These are phyloP conservation scores for Clonostachys chloroleuca DNA, from an alignment of 2,329 filamentous ascomycete genomes.

Conservation along the genomic window DNA sequence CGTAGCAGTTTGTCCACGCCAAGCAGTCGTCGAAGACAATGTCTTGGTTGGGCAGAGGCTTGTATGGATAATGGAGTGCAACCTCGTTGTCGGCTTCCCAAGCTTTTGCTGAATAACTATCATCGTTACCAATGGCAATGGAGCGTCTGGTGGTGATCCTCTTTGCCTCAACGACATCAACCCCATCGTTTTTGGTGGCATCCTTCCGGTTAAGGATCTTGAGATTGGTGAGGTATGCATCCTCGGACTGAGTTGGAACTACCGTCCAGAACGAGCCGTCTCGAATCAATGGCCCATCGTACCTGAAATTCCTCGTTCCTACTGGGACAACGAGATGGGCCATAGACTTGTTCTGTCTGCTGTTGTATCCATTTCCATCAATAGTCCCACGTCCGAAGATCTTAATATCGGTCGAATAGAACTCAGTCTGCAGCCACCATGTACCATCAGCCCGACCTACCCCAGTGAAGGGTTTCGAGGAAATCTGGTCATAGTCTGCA, in stretches of 20 bases:
- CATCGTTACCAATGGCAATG: conserved; percentile 3
- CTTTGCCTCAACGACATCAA: not conserved
- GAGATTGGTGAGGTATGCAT: conserved; percentile 1
- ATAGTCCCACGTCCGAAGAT: conserved; percentile 1
- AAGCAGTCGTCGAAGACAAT: conserved; percentile 2
- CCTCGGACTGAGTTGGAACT: not conserved
- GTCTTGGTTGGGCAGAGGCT: not conserved
- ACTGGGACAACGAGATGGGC: not conserved
- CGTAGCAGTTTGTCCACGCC: conserved; percentile 1
- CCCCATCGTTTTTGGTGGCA: conserved; percentile 1
- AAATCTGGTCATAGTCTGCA: conserved; percentile 1
- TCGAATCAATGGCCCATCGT: not conserved
- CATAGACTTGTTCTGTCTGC: not conserved
- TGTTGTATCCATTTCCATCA: not conserved
- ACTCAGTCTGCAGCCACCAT: conserved; percentile 2
- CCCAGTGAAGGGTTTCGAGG: not conserved
- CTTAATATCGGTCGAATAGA: conserved; percentile 1
- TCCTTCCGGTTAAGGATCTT: conserved; percentile 1
- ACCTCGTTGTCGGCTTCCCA: not conserved
- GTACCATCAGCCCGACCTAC: not conserved
- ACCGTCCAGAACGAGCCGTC: conserved; percentile 2
- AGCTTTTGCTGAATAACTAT: conserved; percentile 1
- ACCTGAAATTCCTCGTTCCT: not conserved
- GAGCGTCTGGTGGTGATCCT: not conserved
- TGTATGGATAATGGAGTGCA: not conserved